These are phyloP conservation scores for Acanthamoeba castellanii DNA, from an alignment of 208 protist species.

Conservation along the genomic window DNA sequence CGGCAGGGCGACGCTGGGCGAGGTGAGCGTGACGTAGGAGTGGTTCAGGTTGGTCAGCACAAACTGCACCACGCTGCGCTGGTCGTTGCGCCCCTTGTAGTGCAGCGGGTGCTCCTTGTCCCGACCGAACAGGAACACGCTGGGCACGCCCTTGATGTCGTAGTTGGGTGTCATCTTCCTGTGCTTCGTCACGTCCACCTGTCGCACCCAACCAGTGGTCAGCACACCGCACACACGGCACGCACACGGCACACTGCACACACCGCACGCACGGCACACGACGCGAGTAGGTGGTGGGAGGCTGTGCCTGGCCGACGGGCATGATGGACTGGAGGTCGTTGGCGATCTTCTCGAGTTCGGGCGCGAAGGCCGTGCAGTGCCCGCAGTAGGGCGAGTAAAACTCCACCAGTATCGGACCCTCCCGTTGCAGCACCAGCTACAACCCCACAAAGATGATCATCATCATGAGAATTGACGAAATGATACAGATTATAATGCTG, in stretches of 20 bases:
- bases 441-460: too few relatives aligned
- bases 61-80: conserved; percentile 5
- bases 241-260: too few relatives aligned
- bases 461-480: not conserved
- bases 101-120: not conserved
- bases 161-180: not conserved
- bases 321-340: not conserved
- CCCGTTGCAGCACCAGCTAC: not conserved
- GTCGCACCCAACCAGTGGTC: not conserved
- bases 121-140: not conserved
- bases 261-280: too few relatives aligned
- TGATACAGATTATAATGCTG: not conserved
- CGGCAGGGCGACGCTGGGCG: not conserved
- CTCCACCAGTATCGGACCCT: not conserved
- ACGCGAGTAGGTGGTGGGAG: not conserved
- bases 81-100: not conserved
- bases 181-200: conserved; percentile 27
- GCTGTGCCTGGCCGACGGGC: not conserved
- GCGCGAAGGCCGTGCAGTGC: not conserved
- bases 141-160: not conserved
- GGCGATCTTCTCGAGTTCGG: not conserved
- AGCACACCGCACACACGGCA: not conserved
- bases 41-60: conserved; percentile 23
- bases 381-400: conserved; percentile 32
- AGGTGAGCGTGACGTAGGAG: not conserved